phyloP scores from a whole-genome alignment of 345 rosid genomes.

The Salix brachista region DNA sequence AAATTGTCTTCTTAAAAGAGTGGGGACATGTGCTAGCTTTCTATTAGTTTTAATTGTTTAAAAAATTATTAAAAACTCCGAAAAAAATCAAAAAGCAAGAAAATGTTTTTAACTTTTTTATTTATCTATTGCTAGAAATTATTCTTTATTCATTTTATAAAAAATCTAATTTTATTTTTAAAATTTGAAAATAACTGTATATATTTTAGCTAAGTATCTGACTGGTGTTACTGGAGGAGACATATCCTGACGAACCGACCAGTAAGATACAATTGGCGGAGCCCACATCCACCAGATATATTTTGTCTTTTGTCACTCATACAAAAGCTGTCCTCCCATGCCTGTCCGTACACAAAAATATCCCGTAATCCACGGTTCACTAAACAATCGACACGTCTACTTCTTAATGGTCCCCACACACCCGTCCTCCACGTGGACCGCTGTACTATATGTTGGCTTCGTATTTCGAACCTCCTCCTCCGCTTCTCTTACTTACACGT shows the following conservation, averaged over 20 bases:
- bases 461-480: neutral
- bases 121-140: no score
- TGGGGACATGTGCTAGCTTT: no score
- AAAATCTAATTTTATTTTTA: no score
- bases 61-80: no score
- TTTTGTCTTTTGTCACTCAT: slow-evolving; percentile 10
- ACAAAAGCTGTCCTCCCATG: neutral
- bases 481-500: neutral
- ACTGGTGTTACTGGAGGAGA: neutral
- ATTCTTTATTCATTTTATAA: no score
- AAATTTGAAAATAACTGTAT: no score
- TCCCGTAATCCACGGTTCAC: slow-evolving; percentile 33
- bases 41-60: no score
- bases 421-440: slow-evolving; percentile 34
- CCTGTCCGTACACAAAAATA: slow-evolving; percentile 29
- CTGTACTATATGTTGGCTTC: slow-evolving; percentile 23
- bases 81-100: no score
- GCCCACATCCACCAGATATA: neutral
- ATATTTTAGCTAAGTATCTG: neutral
- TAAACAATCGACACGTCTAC: slow-evolving; percentile 26
- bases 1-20: no score
- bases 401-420: slow-evolving; percentile 8
- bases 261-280: neutral
- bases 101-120: no score
- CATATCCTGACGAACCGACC: neutral